Evolutionary conservation across 225 moss, liverwort and hornwort species (phyloP).

Genomic region (Marchantia polymorpha): DNA sequence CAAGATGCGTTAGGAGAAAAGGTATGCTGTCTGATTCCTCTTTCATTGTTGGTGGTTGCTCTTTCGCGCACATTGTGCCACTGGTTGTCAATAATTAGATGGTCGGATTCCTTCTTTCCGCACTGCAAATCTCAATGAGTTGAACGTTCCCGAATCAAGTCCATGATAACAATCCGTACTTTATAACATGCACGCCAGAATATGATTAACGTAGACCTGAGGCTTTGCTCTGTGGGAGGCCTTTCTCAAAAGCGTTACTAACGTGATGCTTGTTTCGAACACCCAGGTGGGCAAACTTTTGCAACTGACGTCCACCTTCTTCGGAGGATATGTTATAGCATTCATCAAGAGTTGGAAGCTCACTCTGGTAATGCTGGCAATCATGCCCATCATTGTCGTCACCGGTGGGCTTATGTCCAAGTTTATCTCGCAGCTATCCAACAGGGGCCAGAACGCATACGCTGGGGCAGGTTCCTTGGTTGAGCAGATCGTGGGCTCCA

Average conservation of each 20-base stretch:
- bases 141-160: no score
- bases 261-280: background rate
- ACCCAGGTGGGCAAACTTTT: slow-evolving; percentile 79
- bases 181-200: no score
- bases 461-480: slow-evolving; percentile 75
- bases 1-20: slow-evolving; percentile 88
- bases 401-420: slow-evolving; percentile 50
- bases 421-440: slow-evolving; percentile 46
- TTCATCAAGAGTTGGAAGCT: slow-evolving; percentile 79
- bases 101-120: no score
- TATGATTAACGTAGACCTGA: no score
- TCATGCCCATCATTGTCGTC: slow-evolving; percentile 56
- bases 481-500: slow-evolving; percentile 82
- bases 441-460: slow-evolving; percentile 59
- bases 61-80: background rate
- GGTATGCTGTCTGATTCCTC: no score
- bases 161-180: no score
- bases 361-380: slow-evolving; percentile 64
- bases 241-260: background rate
- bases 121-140: no score
- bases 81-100: background rate
- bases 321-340: slow-evolving; percentile 67
- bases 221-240: background rate
- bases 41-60: background rate
- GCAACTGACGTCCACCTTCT: slow-evolving; percentile 50